Base-by-base conservation (phyloP, 148 eudicot genomes). In the Cornus kousa region DNA sequence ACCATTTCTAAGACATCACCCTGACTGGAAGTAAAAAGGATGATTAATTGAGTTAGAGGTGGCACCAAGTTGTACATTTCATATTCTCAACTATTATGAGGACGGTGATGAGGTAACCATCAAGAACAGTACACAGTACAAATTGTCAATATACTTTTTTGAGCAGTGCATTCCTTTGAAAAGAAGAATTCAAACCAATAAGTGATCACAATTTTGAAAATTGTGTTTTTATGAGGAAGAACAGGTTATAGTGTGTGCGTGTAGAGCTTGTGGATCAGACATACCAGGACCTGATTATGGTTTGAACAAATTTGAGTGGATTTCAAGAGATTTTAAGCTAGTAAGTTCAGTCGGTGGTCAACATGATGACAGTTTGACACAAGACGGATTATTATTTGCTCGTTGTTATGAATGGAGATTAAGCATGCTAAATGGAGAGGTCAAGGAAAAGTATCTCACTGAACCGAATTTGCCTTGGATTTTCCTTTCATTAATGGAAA, bases 261-360 rank as follows among this genome's bases (percentile, higher is more conserved):
- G 83, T 31, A 82, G 79, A 73, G 83, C 87, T 8, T 72, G 65
- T 1, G 75, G 71, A 12, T 79, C 87, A 40, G 40, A 84, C 24
- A 57, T 87, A 55, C 85, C 89, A 16, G 85, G 87, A 28, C 89
- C 87, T 14, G 89, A 82, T 40, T 73, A 78, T 6, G 85, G 85
- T 9, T 13, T 77, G 24, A 80, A 87, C 65, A 82, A 82, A 68
- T 79, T 74, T 31, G 89, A 87, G 73, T 81, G 84, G 81, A 83
- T 86, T 28, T 83, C 86, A 0, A 77, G 55, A 65, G 82, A 86
- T 48, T 81, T 83, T 19, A 76, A 83, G 71, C 13, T 28, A 0
- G 3, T 23, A 1, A 76, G 19, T 28, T 57, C 46, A 73, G 23
- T 7, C 0, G 55, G n/a, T 0, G 39, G 24, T n/a, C n/a, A n/a